Conservation (phyloP, 306 rosid genomes). For the Prunus mira region DNA sequence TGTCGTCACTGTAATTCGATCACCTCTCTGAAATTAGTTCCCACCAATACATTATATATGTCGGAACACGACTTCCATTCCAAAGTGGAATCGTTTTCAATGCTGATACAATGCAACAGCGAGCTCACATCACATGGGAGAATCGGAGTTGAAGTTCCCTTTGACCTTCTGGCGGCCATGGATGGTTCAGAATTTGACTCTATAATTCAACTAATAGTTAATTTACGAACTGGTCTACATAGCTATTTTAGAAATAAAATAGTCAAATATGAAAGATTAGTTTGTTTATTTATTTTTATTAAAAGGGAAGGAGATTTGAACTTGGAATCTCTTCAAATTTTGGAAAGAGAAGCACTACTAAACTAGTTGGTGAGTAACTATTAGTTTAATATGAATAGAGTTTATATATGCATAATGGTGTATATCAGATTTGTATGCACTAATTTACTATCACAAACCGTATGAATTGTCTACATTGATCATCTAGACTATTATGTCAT, state of each 20-base stretch:
- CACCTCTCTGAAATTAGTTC: background rate
- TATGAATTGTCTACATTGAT: no score
- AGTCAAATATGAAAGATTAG: background rate
- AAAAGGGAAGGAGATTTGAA: no score
- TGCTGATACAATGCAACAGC: background rate
- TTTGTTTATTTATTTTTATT: no score
- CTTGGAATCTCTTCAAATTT: no score
- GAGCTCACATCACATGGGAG: no score
- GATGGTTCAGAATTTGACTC: background rate
- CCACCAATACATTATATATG: background rate
- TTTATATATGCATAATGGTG: background rate
- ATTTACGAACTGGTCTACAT: background rate
- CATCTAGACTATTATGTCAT: no score
- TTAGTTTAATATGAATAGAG: background rate
- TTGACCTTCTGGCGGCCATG: background rate
- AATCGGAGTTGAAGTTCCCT: background rate
- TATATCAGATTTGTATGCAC: background rate
- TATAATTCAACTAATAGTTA: background rate
- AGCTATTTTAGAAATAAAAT: background rate
- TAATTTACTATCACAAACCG: no score
- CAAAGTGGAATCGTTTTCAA: background rate
- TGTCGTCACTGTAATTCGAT: no score
- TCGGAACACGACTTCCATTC: background rate
- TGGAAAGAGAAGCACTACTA: no score
- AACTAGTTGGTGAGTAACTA: no score